Conservation (phyloP, 371 early-diverging fungal genomes). For the Phascolomyces articulosus region DNA sequence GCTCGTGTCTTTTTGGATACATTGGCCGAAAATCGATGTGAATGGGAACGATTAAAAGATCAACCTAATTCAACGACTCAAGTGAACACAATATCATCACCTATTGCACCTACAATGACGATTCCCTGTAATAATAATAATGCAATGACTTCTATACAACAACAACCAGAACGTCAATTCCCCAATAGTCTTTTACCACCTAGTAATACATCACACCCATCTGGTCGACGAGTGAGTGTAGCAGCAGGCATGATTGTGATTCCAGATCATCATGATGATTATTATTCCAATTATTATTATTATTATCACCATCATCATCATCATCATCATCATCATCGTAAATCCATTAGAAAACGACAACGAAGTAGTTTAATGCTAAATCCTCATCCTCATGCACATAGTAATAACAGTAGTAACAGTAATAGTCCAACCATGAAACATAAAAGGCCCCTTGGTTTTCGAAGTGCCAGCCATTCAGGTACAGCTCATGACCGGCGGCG, state of each 20-base stretch:
- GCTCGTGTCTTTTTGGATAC: conserved; percentile 35
- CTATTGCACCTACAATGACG: conserved; percentile 4
- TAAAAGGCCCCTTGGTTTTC: conserved; percentile 3
- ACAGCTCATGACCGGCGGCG: neutral
- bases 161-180: conserved; percentile 17
- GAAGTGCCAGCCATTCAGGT: conserved; percentile 10
- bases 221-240: conserved; percentile 42
- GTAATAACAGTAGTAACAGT: neutral
- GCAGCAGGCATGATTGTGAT: conserved; percentile 51
- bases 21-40: conserved; percentile 38
- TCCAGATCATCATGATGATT: conserved; percentile 27
- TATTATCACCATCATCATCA: neutral
- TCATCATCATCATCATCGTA: neutral
- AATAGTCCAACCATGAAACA: neutral
- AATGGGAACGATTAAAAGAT: conserved; percentile 45
- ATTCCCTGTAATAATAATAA: no score
- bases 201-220: conserved; percentile 16
- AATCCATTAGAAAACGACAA: conserved; percentile 8
- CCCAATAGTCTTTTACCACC: conserved; percentile 25
- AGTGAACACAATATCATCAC: no score
- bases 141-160: neutral
- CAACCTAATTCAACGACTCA: conserved; percentile 20
- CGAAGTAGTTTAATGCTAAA: conserved; percentile 4
- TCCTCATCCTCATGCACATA: no score
- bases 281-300: no score